Conservation (phyloP, 768 basidiomycete genomes). For the Agaricus sinodeliciosus region DNA sequence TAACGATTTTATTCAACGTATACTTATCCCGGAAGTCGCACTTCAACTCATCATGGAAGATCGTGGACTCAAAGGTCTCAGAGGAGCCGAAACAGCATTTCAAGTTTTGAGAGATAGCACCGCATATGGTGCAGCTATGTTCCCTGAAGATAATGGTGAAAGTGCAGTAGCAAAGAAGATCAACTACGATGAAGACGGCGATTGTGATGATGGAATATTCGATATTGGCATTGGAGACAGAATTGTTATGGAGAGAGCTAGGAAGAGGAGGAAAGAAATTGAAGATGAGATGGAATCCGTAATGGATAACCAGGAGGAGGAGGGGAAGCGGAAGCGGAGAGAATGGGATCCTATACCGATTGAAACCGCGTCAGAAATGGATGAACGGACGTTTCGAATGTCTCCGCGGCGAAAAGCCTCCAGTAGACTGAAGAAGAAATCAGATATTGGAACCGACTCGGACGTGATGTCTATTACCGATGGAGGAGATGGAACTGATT, state of each 20-base stretch:
- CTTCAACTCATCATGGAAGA: slow-evolving; percentile 80
- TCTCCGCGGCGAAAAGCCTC: background rate
- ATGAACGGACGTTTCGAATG: background rate
- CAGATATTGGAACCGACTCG: background rate
- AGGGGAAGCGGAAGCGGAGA: slow-evolving; percentile 9
- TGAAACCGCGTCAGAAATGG: background rate
- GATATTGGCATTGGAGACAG: slow-evolving; percentile 39
- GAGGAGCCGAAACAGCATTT: slow-evolving; percentile 39
- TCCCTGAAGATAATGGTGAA: slow-evolving; percentile 55
- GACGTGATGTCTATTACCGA: background rate
- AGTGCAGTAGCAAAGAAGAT: slow-evolving; percentile 19
- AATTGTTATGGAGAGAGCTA: slow-evolving; percentile 49
- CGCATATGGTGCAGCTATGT: slow-evolving; percentile 81
- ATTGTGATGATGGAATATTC: slow-evolving; percentile 14
- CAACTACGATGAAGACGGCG: background rate
- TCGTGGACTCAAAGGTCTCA: slow-evolving; percentile 35
- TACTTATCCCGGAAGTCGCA: slow-evolving; percentile 89
- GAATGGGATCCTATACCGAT: too few species aligned
- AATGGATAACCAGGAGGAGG: slow-evolving; percentile 1
- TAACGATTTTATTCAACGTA: slow-evolving; percentile 71
- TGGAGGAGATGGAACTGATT: background rate
- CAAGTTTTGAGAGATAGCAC: slow-evolving; percentile 67
- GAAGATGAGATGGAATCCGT: slow-evolving; percentile 20
- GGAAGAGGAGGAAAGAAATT: slow-evolving; percentile 44
- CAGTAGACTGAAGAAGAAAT: background rate